A percentile compares a stretch with the other conserved stretches of the same genome.
phyloP scores from a whole-genome alignment of 2,329 filamentous ascomycete species.

The Fusarium euwallaceae region DNA sequence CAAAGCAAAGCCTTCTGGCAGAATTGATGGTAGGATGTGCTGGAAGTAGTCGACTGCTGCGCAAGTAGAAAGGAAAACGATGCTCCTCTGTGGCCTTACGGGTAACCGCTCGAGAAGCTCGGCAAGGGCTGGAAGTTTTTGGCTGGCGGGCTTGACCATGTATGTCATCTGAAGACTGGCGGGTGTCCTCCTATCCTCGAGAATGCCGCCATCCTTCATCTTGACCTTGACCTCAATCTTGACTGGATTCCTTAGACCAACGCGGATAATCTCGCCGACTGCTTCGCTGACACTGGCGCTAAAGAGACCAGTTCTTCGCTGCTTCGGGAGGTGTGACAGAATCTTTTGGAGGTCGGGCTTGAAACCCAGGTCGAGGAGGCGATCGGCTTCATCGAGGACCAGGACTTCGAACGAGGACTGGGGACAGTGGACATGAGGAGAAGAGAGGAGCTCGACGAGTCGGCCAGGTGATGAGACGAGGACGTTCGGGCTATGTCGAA shows the following conservation, averaged over 20 bases:
- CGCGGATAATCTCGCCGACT: conserved; percentile 90
- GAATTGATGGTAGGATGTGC: conserved; percentile 78
- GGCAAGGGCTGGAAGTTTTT: conserved; percentile 82
- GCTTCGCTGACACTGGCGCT: conserved; percentile 97
- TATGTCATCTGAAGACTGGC: conserved; percentile 95
- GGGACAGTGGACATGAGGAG: conserved; percentile 87
- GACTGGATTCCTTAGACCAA: conserved; percentile 93
- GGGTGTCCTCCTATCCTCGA: conserved; percentile 88
- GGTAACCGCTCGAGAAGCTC: conserved; percentile 77
- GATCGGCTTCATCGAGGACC: conserved; percentile 94
- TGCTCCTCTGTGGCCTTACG: conserved; percentile 84
- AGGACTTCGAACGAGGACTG: conserved; percentile 92
- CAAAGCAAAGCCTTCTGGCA: conserved; percentile 77
- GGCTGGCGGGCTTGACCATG: conserved; percentile 77
- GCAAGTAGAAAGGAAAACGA: conserved; percentile 94
- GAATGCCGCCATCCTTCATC: conserved; percentile 71
- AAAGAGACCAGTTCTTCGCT: conserved; percentile 92
- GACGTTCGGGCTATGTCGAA: conserved; percentile 87
- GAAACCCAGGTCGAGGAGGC: conserved; percentile 92
- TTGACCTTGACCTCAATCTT: conserved; percentile 96
- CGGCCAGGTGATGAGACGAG: conserved; percentile 92
- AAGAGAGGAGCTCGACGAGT: conserved; percentile 87
- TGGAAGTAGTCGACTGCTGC: conserved; percentile 96
- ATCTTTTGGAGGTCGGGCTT: conserved; percentile 92
- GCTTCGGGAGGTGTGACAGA: conserved; percentile 86